These are phyloP conservation scores for Yamadazyma taylorii DNA, from an alignment of 1,139 yeast genomes.

Conservation along the genomic window DNA sequence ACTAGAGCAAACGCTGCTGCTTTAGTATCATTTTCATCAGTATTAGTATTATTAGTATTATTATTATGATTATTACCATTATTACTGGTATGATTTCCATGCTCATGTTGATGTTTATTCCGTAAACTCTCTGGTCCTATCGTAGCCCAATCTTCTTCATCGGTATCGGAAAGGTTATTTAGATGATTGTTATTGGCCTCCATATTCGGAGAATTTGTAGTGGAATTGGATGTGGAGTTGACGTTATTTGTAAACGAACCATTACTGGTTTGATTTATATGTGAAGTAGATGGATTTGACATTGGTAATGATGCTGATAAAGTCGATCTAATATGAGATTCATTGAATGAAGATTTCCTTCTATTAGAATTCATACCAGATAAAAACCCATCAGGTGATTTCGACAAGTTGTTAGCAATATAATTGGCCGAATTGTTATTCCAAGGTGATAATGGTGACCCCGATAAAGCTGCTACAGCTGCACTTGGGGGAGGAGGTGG, in stretches of 20 bases:
- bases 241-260: no score
- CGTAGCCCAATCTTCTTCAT: constrained; percentile 93
- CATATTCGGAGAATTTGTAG: constrained; percentile 3
- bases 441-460: constrained; percentile 31
- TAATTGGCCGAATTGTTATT: constrained; percentile 16
- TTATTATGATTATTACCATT: constrained; percentile 23
- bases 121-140: constrained; percentile 73
- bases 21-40: constrained; percentile 39
- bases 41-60: not conserved
- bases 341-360: constrained; percentile 47
- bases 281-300: constrained; percentile 6
- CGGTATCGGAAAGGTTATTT: constrained; percentile 53
- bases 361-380: constrained; percentile 26
- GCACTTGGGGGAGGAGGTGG: constrained; percentile 28
- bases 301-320: constrained; percentile 32
- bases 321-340: constrained; percentile 43
- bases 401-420: constrained; percentile 17
- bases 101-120: constrained; percentile 14
- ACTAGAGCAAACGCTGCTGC: constrained; percentile 65
- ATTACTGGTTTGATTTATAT: constrained; percentile 1
- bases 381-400: constrained; percentile 18
- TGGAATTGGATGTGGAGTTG: constrained; percentile 4
- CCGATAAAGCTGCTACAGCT: constrained; percentile 18
- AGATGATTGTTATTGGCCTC: constrained; percentile 4
- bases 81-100: constrained; percentile 34